phyloP scores from a whole-genome alignment of 441 rosid genomes.

The Pelargonium citronellum region DNA sequence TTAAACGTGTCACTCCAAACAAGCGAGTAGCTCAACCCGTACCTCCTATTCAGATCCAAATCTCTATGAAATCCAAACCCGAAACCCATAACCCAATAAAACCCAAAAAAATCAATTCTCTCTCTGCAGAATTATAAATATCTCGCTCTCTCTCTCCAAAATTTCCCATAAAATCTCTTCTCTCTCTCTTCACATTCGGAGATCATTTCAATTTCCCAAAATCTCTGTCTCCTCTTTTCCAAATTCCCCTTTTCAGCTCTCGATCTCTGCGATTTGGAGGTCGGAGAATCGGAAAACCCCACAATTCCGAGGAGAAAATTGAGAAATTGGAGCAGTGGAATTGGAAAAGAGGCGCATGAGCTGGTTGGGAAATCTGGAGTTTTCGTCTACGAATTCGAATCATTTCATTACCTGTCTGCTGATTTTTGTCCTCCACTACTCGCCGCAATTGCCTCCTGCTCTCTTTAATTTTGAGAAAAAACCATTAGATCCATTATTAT shows the following conservation, averaged over 20 bases:
- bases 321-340: neutral
- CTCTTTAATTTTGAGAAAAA: slow-evolving; percentile 44
- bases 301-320: neutral
- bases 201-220: too few species aligned
- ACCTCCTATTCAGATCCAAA: too few species aligned
- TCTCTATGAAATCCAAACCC: too few species aligned
- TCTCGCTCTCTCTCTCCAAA: too few species aligned
- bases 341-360: slow-evolving; percentile 47
- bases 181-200: too few species aligned
- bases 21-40: too few species aligned
- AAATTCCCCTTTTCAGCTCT: neutral
- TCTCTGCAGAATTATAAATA: too few species aligned
- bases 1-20: too few species aligned
- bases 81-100: too few species aligned
- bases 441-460: slow-evolving; percentile 50
- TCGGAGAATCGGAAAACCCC: neutral
- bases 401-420: slow-evolving; percentile 56
- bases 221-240: too few species aligned
- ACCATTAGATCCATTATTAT: slow-evolving; percentile 30
- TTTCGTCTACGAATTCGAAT: slow-evolving; percentile 41
- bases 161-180: too few species aligned
- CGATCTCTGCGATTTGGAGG: neutral
- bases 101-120: too few species aligned
- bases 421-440: slow-evolving; percentile 57
- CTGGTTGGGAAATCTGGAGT: slow-evolving; percentile 59